Conservation (phyloP, 768 basidiomycete species). For the Macrolepiota albuminosa region DNA sequence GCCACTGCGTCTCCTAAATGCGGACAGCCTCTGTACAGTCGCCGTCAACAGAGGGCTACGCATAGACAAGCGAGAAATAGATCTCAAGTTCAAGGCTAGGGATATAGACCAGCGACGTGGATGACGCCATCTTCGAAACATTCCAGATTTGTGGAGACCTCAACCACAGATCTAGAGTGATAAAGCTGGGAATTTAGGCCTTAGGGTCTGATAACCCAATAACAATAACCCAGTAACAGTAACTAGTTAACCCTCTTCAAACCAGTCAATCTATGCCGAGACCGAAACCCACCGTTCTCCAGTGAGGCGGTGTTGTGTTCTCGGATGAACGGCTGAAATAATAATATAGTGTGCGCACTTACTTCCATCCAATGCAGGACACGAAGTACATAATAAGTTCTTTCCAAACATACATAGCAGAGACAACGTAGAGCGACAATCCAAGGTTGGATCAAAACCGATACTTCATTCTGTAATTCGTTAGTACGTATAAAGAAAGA, state of each 20-base stretch:
- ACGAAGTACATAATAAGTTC: constrained; percentile 1
- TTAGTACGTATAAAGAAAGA: neutral
- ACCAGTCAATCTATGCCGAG: neutral
- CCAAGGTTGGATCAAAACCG: constrained; percentile 1
- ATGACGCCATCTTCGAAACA: neutral
- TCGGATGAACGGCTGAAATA: no score
- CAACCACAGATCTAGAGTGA: neutral
- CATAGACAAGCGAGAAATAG: constrained; percentile 18
- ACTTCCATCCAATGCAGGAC: neutral
- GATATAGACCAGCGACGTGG: constrained; percentile 26
- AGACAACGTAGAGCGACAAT: constrained; percentile 1
- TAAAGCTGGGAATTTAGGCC: neutral
- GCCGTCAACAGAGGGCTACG: constrained; percentile 20
- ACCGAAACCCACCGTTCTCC: neutral
- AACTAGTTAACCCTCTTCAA: neutral
- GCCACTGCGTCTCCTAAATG: constrained; percentile 23
- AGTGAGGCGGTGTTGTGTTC: neutral
- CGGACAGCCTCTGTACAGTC: constrained; percentile 19
- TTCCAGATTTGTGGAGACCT: neutral
- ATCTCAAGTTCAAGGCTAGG: constrained; percentile 12
- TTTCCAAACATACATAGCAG: constrained; percentile 7
- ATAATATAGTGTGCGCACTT: neutral
- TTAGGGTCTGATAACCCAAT: neutral
- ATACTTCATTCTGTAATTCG: neutral
- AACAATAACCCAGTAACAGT: neutral